These are phyloP conservation scores for Ganoderma sinense DNA, from an alignment of 1,284 basidiomycete genomes.

Conservation along the genomic window DNA sequence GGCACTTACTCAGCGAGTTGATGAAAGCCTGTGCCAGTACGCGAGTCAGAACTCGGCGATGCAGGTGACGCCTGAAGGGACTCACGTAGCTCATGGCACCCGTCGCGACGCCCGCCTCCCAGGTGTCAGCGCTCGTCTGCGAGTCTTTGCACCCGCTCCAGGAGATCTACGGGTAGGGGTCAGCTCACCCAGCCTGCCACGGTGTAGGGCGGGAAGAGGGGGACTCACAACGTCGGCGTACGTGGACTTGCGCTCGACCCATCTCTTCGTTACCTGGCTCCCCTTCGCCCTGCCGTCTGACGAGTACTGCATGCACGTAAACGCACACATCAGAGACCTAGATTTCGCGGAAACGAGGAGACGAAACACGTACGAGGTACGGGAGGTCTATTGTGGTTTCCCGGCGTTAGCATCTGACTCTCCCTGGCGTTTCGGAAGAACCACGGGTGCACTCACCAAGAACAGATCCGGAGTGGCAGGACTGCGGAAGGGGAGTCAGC, in stretches of 20 bases:
- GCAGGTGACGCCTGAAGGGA: constrained; percentile 17
- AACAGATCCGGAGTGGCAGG: constrained; percentile 69
- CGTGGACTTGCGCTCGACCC: constrained; percentile 41
- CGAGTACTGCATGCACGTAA: constrained; percentile 66
- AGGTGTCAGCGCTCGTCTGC: constrained; percentile 92
- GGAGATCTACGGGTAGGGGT: constrained; percentile 54
- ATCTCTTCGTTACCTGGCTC: constrained; percentile 49
- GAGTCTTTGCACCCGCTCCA: constrained; percentile 94
- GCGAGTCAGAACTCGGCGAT: neutral
- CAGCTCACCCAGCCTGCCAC: neutral
- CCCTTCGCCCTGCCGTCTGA: constrained; percentile 64
- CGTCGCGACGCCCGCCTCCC: constrained; percentile 82
- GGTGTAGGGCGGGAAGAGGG: neutral
- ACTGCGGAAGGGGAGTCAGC: constrained; percentile 43
- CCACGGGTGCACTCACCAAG: constrained; percentile 51
- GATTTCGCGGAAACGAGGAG: neutral
- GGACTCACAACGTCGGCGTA: constrained; percentile 61
- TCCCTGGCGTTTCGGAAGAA: neutral
- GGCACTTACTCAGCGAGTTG: constrained; percentile 55
- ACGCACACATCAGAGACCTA: neutral
- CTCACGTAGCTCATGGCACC: constrained; percentile 88
- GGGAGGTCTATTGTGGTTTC: constrained; percentile 59
- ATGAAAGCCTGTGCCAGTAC: constrained; percentile 68
- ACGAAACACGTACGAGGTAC: constrained; percentile 54
- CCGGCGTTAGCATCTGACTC: neutral